These are phyloP conservation scores for Panaeolus papilionaceus DNA, from an alignment of 768 basidiomycete genomes.

Conservation along the genomic window DNA sequence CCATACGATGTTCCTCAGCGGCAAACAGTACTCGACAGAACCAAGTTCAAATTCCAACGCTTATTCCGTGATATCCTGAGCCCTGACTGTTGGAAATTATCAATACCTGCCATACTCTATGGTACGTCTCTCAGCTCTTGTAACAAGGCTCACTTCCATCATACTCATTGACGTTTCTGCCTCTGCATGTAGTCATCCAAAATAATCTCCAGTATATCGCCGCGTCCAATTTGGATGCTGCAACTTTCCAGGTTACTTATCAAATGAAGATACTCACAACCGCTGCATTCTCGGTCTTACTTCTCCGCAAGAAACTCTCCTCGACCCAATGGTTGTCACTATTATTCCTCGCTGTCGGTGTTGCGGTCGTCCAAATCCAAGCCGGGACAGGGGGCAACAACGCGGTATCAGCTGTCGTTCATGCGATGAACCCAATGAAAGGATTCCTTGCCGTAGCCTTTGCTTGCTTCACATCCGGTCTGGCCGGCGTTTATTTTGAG, in stretches of 20 bases:
- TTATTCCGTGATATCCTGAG: conserved; percentile 80
- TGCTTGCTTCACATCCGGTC: conserved; percentile 94
- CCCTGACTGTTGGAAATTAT: conserved; percentile 95
- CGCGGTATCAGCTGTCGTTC: conserved; percentile 33
- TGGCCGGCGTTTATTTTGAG: conserved; percentile 98
- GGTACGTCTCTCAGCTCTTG: conserved; percentile 42
- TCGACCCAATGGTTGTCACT: conserved; percentile 85
- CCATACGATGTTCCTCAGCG: conserved; percentile 27
- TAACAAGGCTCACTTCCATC: background rate
- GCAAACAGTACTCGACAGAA: background rate
- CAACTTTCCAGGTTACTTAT: conserved; percentile 96
- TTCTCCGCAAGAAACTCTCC: conserved; percentile 78
- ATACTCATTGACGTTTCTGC: conserved; percentile 17
- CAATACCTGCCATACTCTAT: conserved; percentile 96
- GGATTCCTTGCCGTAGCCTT: conserved; percentile 91
- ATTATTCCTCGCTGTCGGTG: conserved; percentile 85
- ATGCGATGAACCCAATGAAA: conserved; percentile 79
- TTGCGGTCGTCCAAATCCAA: conserved; percentile 90
- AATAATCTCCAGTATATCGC: conserved; percentile 97
- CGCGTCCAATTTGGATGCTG: conserved; percentile 90
- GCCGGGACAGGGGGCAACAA: conserved; percentile 41
- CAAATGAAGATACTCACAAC: conserved; percentile 98
- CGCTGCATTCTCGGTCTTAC: conserved; percentile 84
- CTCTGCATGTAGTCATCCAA: conserved; percentile 67
- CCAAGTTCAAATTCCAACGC: conserved; percentile 6